A percentile compares a stretch with the other conserved stretches of the same genome.
These are phyloP conservation scores for Lantana camara DNA, from an alignment of 257 asterid genomes.

Conservation along the genomic window DNA sequence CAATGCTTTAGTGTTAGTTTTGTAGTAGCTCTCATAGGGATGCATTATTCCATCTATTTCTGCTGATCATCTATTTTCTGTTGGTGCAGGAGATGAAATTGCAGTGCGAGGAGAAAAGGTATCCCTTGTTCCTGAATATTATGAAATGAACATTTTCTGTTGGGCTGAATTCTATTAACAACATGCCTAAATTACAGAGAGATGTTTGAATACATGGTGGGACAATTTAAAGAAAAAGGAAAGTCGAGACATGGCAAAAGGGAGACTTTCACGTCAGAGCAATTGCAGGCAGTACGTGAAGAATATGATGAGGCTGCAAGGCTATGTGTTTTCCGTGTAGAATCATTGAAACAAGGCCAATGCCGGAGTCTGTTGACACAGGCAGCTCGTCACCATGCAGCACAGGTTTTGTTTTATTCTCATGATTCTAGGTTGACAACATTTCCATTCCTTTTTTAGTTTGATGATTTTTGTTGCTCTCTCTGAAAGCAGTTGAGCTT, in stretches of 20 bases:
- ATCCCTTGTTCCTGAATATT: slow-evolving; percentile 12
- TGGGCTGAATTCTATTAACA: slow-evolving; percentile 23
- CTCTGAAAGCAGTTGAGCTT: slow-evolving; percentile 66
- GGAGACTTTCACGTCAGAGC: slow-evolving; percentile 68
- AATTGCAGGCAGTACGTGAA: slow-evolving; percentile 76
- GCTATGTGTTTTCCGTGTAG: slow-evolving; percentile 87
- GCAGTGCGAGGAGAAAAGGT: slow-evolving; percentile 93
- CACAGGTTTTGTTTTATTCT: slow-evolving; percentile 60
- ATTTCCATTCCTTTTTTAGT: slow-evolving; percentile 14
- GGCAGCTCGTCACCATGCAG: slow-evolving; percentile 95
- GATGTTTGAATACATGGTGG: slow-evolving; percentile 78
- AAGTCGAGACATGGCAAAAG: slow-evolving; percentile 78
- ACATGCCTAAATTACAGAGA: slow-evolving; percentile 51
- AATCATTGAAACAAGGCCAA: slow-evolving; percentile 95
- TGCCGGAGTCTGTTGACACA: slow-evolving; percentile 82
- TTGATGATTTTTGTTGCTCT: slow-evolving; percentile 25
- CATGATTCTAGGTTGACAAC: slow-evolving; percentile 7
- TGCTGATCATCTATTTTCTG: slow-evolving; percentile 27
- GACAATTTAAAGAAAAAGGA: slow-evolving; percentile 67
- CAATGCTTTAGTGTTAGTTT: slow-evolving; percentile 4
- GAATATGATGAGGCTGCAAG: slow-evolving; percentile 89
- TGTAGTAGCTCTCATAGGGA: not conserved
- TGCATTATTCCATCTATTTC: slow-evolving; percentile 19
- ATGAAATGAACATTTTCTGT: slow-evolving; percentile 20
- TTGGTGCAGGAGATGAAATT: slow-evolving; percentile 91